Evolutionary conservation across 352 stramenopile species (phyloP), one percentile per base, ranked within the genome.

Genomic region (Pythium monospermum): DNA sequence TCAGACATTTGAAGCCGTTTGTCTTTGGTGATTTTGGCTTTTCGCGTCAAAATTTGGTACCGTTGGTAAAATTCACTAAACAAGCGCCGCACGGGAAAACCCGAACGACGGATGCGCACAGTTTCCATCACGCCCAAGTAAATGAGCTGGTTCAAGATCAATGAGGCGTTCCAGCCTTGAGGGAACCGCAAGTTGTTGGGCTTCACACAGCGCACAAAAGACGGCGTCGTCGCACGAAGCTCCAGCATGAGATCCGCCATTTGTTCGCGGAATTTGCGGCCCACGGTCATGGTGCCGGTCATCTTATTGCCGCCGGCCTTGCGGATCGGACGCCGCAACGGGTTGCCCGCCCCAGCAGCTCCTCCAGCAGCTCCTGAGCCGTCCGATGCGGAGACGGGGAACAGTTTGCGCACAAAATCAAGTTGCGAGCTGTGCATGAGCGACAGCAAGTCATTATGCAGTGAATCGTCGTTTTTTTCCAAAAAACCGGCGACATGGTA

Each of bases 381-480:
- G n/a, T n/a, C n/a, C 12, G 62, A 41, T 0, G 59, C 48, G 4
- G 69, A 66, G 21, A 91, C 43, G 7, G 79, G 71, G 63, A 92
- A 94, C 13, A 96, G 58, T 46, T 73, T 74, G n/a, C 73, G 76
- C 25, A 94, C 43, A 38, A 88, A 94, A 21, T 85, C 76, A 26
- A 82, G 84, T 57, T 87, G 73, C 6, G 80, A 92, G 56, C 68
- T 89, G 54, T 96, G 76, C 77, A 94, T 93, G 2, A 96, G 65
- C 18, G 83, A 90, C 37, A 94, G 74, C 31, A 96, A 61, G 56
- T 96, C 85, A 41, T 91, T 91, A 66, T 96, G 87, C 10, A 99
- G 67, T 47, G 92, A 98, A 63, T 99, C 96, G 57, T 98, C 92
- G 74, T 99, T 99, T 71, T 99, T 99, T 61, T 99, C 96, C 21